phyloP scores from a whole-genome alignment of 2,329 filamentous ascomycete genomes.

The Chaetoscypha palmicola region DNA sequence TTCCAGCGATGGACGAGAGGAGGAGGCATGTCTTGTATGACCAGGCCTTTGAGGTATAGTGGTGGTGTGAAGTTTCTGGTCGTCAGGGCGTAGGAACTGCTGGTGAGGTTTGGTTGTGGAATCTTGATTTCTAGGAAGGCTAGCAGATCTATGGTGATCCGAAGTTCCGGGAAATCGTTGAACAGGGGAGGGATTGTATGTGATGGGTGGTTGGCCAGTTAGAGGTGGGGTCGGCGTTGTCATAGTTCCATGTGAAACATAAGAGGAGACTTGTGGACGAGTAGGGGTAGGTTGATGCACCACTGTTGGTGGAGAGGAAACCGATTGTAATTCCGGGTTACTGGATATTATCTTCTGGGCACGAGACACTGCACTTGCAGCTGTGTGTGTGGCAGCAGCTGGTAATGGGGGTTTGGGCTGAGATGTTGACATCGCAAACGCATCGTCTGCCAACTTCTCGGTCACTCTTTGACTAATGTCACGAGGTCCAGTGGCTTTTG shows the following conservation, averaged over 20 bases:
- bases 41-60: constrained; percentile 13
- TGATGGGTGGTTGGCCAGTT: constrained; percentile 15
- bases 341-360: constrained; percentile 58
- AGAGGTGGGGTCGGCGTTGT: constrained; percentile 51
- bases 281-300: constrained; percentile 29
- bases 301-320: constrained; percentile 36
- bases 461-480: constrained; percentile 60
- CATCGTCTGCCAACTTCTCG: constrained; percentile 76
- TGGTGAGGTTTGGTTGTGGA: constrained; percentile 10
- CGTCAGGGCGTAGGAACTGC: constrained; percentile 19
- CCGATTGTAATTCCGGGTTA: constrained; percentile 50
- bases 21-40: constrained; percentile 39
- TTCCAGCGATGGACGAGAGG: constrained; percentile 64
- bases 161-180: constrained; percentile 23
- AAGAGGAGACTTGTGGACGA: constrained; percentile 36
- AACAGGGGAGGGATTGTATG: constrained; percentile 22
- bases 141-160: constrained; percentile 44
- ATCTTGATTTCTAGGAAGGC: constrained; percentile 35
- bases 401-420: constrained; percentile 12
- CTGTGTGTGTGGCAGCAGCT: constrained; percentile 13
- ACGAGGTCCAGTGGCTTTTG: constrained; percentile 41
- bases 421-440: constrained; percentile 51
- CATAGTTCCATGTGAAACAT: constrained; percentile 72
- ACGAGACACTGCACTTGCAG: constrained; percentile 43
- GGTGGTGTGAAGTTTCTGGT: constrained; percentile 15